Conservation (phyloP, 2,329 filamentous ascomycete genomes). For the Fusarium aywerte region DNA sequence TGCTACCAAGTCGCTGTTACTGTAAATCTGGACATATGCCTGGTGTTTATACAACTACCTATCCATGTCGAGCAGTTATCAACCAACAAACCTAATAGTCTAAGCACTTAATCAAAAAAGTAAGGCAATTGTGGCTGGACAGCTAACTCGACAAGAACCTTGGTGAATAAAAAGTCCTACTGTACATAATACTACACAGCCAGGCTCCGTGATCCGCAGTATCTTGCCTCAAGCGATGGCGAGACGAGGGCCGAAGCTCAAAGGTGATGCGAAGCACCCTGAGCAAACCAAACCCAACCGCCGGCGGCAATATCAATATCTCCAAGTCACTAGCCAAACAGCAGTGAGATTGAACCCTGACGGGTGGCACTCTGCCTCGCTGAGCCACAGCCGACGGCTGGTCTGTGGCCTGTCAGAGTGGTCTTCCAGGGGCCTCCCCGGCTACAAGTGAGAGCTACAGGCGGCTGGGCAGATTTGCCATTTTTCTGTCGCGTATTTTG, state of each 20-base stretch:
- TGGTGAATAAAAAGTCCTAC: slow-evolving; percentile 14
- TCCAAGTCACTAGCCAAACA: slow-evolving; percentile 27
- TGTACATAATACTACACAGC: slow-evolving; percentile 15
- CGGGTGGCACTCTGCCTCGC: slow-evolving; percentile 32
- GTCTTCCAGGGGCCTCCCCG: slow-evolving; percentile 12
- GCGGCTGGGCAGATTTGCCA: slow-evolving; percentile 33
- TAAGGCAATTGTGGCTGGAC: slow-evolving; percentile 12
- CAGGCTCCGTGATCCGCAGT: slow-evolving; percentile 10
- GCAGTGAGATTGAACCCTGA: slow-evolving; percentile 8
- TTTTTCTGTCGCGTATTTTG: too few relatives aligned
- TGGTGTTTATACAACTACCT: slow-evolving; percentile 33
- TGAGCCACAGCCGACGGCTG: slow-evolving; percentile 30
- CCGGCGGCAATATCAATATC: slow-evolving; percentile 37
- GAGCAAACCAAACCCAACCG: neutral
- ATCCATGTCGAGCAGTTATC: neutral
- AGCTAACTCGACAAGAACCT: slow-evolving; percentile 8
- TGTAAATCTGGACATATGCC: neutral
- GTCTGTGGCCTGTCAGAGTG: slow-evolving; percentile 11
- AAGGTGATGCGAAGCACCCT: slow-evolving; percentile 19
- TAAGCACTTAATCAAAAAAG: slow-evolving; percentile 4
- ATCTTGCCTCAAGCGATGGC: slow-evolving; percentile 8
- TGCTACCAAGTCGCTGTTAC: neutral
- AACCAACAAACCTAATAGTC: neutral
- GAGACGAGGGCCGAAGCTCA: slow-evolving; percentile 27
- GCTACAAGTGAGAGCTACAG: neutral